Percentiles rank a stretch among this genome's conserved stretches.
phyloP scores from a whole-genome alignment of 139 green algal species.

The Trebouxia sp. region DNA sequence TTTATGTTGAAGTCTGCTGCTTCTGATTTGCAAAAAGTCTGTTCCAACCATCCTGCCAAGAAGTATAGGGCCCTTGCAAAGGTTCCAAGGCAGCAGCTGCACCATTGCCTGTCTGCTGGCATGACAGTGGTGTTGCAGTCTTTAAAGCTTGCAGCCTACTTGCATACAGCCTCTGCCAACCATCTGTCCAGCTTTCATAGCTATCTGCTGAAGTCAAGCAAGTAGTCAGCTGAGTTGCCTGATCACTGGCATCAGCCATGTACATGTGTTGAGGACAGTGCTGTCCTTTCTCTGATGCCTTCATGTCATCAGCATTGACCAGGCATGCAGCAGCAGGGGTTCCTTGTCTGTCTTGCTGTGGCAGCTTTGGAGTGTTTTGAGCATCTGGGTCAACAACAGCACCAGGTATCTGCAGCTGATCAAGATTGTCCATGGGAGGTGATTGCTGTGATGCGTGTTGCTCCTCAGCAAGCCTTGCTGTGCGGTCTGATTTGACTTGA shows the following conservation, averaged over 20 bases:
- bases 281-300: too few species aligned
- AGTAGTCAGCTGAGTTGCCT: too few species aligned
- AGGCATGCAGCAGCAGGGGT: too few species aligned
- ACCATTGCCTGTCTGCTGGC: neutral
- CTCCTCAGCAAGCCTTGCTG: neutral
- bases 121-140: too few species aligned
- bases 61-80: neutral
- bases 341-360: too few species aligned
- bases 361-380: too few species aligned
- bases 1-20: neutral
- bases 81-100: neutral
- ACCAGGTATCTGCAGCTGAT: too few species aligned
- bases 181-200: neutral
- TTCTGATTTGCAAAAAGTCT: neutral
- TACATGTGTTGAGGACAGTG: too few species aligned
- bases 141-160: neutral
- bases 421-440: neutral
- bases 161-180: neutral
- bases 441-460: neutral
- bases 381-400: too few species aligned
- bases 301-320: too few species aligned
- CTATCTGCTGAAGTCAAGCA: too few species aligned
- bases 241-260: too few species aligned
- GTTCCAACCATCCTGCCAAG: slow-evolving; percentile 8
- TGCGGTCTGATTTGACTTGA: neutral